Evolutionary conservation across 371 early-diverging fungal genomes (phyloP).

Genomic region (Mortierella sp.): DNA sequence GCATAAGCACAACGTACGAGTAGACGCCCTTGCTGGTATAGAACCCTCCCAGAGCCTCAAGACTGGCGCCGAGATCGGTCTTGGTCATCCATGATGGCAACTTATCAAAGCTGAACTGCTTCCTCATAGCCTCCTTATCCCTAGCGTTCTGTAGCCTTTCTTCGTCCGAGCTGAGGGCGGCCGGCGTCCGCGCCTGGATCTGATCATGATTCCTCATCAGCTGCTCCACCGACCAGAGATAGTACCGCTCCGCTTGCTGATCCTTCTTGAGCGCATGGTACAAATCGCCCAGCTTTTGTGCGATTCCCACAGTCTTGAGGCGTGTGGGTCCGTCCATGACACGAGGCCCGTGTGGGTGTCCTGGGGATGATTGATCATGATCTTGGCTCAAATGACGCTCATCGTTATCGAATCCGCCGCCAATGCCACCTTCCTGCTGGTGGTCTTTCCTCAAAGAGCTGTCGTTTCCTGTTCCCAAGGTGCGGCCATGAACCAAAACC

Average conservation of each 20-base stretch:
- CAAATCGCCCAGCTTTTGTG: conserved; percentile 74
- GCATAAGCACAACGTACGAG: conserved; percentile 57
- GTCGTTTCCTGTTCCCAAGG: conserved; percentile 33
- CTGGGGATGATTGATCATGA: not conserved
- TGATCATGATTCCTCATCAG: conserved; percentile 49
- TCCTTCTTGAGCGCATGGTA: conserved; percentile 60
- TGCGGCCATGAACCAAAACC: conserved; percentile 51
- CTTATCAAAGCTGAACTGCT: conserved; percentile 67
- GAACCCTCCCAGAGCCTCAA: conserved; percentile 71
- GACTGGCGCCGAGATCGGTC: conserved; percentile 69
- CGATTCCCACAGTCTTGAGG: conserved; percentile 67
- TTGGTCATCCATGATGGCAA: conserved; percentile 73
- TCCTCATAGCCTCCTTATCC: conserved; percentile 37
- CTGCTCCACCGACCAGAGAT: conserved; percentile 75
- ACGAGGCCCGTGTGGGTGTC: not conserved
- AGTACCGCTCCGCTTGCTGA: conserved; percentile 72
- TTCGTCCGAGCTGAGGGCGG: conserved; percentile 8
- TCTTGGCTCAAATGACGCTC: not conserved
- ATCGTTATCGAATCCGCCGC: conserved; percentile 11
- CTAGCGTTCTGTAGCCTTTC: conserved; percentile 27
- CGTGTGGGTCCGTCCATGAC: conserved; percentile 59
- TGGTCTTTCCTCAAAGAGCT: not conserved
- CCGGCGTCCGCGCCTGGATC: not conserved
- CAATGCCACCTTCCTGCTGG: not conserved
- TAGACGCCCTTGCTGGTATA: conserved; percentile 68